Evolutionary conservation across 257 asterid species (phyloP).

Genomic region (Agastache rugosa): DNA sequence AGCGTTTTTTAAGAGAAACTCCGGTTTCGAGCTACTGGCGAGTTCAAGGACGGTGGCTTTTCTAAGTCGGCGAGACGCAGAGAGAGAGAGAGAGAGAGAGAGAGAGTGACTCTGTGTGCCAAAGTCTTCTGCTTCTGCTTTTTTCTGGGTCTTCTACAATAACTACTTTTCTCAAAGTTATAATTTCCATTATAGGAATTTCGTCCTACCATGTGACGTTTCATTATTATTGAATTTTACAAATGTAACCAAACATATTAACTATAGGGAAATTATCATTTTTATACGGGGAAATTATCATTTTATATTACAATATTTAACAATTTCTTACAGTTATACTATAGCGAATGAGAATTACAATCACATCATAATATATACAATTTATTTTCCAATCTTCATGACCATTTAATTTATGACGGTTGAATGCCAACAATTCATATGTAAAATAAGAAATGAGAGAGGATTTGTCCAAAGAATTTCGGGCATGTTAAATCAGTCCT

Average conservation of each 20-base stretch:
- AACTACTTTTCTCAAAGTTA: not conserved
- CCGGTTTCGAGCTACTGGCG: conserved; percentile 24
- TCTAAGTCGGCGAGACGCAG: conserved; percentile 41
- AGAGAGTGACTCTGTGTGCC: conserved; percentile 7
- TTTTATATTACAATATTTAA: no score
- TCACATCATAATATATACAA: no score
- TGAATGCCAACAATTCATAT: no score
- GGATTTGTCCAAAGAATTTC: no score
- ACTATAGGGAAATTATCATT: no score
- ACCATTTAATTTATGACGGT: no score
- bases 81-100: conserved; percentile 32
- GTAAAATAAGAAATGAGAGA: no score
- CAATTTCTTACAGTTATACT: no score
- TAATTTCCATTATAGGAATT: conserved; percentile 2
- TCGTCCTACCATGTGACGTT: conserved; percentile 1
- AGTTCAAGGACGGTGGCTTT: conserved; percentile 1
- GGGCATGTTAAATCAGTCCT: no score
- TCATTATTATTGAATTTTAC: not conserved
- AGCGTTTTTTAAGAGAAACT: not conserved
- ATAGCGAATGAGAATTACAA: no score
- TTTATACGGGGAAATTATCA: no score
- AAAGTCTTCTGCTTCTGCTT: conserved; percentile 39
- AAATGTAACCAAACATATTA: not conserved
- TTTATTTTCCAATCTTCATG: no score
- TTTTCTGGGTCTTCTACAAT: conserved; percentile 36